These are phyloP conservation scores for Epipyxis sp. DNA, from an alignment of 108 stramenopile genomes.

Conservation along the genomic window DNA sequence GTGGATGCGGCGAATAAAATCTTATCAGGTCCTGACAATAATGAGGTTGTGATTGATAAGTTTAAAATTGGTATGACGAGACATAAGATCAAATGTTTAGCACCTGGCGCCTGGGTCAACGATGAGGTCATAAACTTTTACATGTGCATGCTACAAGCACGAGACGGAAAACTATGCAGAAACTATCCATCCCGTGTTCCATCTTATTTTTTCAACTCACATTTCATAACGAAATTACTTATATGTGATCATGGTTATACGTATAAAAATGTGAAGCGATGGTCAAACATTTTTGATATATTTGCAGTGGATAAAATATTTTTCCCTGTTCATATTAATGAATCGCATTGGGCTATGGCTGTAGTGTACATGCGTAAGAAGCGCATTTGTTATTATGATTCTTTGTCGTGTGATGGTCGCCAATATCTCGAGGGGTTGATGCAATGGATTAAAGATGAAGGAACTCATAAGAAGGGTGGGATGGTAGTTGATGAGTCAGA, in stretches of 20 bases:
- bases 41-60: conserved; percentile 3
- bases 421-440: conserved; percentile 31
- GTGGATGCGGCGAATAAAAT: too few relatives aligned
- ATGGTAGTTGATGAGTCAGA: neutral
- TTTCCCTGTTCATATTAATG: conserved; percentile 76
- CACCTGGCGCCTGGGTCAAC: conserved; percentile 70
- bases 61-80: conserved; percentile 13
- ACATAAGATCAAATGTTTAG: neutral
- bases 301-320: conserved; percentile 83
- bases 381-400: conserved; percentile 56
- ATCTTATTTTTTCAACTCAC: conserved; percentile 87
- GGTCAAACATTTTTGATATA: conserved; percentile 66
- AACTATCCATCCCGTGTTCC: conserved; percentile 59
- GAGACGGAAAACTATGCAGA: conserved; percentile 67
- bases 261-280: neutral
- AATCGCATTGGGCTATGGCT: conserved; percentile 85
- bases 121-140: conserved; percentile 96
- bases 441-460: conserved; percentile 51
- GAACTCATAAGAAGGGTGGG: conserved; percentile 42
- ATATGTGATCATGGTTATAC: conserved; percentile 65
- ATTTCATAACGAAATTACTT: conserved; percentile 85
- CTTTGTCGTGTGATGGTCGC: conserved; percentile 46
- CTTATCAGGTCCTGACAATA: neutral
- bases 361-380: conserved; percentile 81
- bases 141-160: conserved; percentile 66